A percentile compares a stretch with the other conserved stretches of the same genome.
Conservation (phyloP, 345 rosid species). For the Linum tenue region DNA sequence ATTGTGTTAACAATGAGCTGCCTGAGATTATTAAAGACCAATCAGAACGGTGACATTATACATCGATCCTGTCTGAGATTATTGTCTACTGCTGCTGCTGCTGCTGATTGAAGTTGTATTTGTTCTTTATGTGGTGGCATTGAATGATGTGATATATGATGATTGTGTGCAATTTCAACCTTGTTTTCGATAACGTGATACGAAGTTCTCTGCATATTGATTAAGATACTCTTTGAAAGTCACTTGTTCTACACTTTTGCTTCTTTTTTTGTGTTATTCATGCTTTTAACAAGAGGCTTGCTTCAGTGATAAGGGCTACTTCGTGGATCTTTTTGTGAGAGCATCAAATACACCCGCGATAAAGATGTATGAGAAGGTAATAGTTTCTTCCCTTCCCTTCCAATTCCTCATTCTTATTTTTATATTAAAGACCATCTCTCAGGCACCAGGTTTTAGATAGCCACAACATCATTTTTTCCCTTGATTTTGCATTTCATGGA, state of each 20-base stretch:
- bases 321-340: conserved; percentile 91
- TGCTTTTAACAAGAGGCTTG: conserved; percentile 6
- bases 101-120: not conserved
- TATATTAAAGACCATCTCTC: too few species aligned
- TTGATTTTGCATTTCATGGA: not conserved
- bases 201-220: not conserved
- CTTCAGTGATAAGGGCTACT: conserved; percentile 83
- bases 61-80: too few species aligned
- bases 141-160: not conserved
- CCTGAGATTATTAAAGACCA: too few species aligned
- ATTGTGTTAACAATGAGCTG: too few species aligned
- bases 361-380: conserved; percentile 98
- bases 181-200: not conserved
- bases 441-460: not conserved
- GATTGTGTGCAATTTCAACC: not conserved
- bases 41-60: too few species aligned
- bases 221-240: not conserved
- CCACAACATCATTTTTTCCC: not conserved
- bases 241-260: too few species aligned
- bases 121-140: not conserved
- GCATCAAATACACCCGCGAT: conserved; percentile 92
- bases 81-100: not conserved
- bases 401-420: not conserved
- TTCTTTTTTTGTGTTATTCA: not conserved
- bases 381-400: not conserved